Evolutionary conservation across 2,329 filamentous ascomycete species (phyloP).

Genomic region (Eutypa lata): DNA sequence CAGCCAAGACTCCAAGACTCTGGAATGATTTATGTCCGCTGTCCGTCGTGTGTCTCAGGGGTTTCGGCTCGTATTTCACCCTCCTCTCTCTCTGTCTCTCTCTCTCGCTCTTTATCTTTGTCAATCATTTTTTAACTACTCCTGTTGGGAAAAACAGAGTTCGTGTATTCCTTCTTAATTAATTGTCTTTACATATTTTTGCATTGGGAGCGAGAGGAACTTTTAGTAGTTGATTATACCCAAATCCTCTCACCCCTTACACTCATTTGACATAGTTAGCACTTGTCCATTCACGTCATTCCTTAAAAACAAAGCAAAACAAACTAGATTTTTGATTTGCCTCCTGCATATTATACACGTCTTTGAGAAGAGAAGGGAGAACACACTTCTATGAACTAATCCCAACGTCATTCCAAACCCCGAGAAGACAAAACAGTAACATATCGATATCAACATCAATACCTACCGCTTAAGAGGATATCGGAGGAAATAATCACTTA

Average conservation of each 20-base stretch:
- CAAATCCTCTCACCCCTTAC: not conserved
- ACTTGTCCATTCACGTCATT: not conserved
- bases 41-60: not conserved
- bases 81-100: not conserved
- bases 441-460: too few species aligned
- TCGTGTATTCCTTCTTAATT: not conserved
- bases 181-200: not conserved
- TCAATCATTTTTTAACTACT: too few species aligned
- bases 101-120: not conserved
- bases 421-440: not conserved
- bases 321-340: not conserved
- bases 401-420: too few species aligned
- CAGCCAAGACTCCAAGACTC: too few species aligned
- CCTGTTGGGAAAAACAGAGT: too few species aligned
- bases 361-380: not conserved
- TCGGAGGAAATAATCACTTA: slow-evolving; percentile 3
- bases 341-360: not conserved
- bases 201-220: not conserved
- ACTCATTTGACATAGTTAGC: not conserved
- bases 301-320: not conserved
- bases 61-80: not conserved
- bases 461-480: too few species aligned
- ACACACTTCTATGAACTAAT: not conserved
- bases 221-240: not conserved
- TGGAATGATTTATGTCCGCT: not conserved